Evolutionary conservation across 768 basidiomycete species (phyloP).

Genomic region (Naematelia aurantialba): DNA sequence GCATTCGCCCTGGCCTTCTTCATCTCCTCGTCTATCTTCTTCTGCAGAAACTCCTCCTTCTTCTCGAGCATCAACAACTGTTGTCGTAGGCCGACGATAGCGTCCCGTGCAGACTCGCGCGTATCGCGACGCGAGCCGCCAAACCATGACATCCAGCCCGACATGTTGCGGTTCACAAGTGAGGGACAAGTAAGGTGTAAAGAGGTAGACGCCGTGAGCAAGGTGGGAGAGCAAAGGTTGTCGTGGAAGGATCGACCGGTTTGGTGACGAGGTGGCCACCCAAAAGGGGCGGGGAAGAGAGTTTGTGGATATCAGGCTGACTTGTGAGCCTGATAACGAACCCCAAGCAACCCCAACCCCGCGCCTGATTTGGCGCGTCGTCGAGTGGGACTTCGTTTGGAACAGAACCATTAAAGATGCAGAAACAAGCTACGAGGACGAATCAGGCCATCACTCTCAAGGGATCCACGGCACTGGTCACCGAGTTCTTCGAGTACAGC

Average conservation of each 20-base stretch:
- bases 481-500: conserved; percentile 99
- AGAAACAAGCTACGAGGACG: conserved; percentile 44
- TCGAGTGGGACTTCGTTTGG: not conserved
- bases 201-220: not conserved
- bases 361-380: conserved; percentile 3
- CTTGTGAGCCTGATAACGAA: conserved; percentile 2
- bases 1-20: conserved; percentile 90
- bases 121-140: conserved; percentile 66
- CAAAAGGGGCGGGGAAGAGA: not conserved
- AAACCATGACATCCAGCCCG: conserved; percentile 77
- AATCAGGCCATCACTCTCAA: conserved; percentile 76
- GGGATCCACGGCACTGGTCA: conserved; percentile 86
- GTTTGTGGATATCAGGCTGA: not conserved
- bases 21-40: conserved; percentile 91
- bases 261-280: not conserved
- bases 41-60: conserved; percentile 95
- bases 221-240: not conserved
- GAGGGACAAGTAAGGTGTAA: not conserved
- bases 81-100: conserved; percentile 87
- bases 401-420: conserved; percentile 35
- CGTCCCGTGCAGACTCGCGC: conserved; percentile 79
- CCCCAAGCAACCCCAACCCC: not conserved
- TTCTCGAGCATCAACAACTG: conserved; percentile 97
- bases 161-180: conserved; percentile 50
- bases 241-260: not conserved